Conservation (phyloP, 768 basidiomycete genomes). For the Rossbeevera mucosa region DNA sequence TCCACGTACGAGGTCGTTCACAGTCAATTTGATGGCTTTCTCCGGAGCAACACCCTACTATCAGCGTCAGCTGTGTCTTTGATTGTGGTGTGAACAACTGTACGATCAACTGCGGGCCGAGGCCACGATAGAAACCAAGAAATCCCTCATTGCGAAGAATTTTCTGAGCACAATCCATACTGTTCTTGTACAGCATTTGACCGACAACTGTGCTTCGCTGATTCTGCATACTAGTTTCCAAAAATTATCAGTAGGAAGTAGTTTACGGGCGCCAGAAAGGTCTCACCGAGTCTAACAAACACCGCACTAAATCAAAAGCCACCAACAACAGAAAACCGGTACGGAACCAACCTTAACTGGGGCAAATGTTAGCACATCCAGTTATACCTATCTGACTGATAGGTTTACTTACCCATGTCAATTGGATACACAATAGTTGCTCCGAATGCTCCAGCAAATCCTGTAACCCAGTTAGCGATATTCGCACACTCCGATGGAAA, state of each 20-base stretch:
- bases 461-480: constrained; percentile 35
- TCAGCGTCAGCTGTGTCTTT: constrained; percentile 8
- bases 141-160: constrained; percentile 94
- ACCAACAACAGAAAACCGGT: background rate
- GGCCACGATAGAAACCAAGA: constrained; percentile 92
- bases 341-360: constrained; percentile 63
- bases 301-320: constrained; percentile 7
- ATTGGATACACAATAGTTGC: constrained; percentile 99
- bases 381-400: background rate
- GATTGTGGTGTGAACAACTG: constrained; percentile 12
- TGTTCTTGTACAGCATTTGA: constrained; percentile 95
- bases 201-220: constrained; percentile 96
- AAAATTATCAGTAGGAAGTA: constrained; percentile 1
- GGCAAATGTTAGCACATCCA: constrained; percentile 8
- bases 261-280: background rate
- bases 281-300: constrained; percentile 54
- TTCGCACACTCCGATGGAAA: background rate
- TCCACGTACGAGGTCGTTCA: constrained; percentile 86
- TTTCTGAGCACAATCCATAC: constrained; percentile 87
- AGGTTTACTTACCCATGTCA: constrained; percentile 66
- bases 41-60: constrained; percentile 88
- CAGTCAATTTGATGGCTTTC: constrained; percentile 96
- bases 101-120: constrained; percentile 91
- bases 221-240: constrained; percentile 78
- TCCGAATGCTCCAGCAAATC: constrained; percentile 89